These are phyloP conservation scores for Pseudogymnoascus destructans DNA, from an alignment of 2,329 filamentous ascomycete genomes.

Conservation along the genomic window DNA sequence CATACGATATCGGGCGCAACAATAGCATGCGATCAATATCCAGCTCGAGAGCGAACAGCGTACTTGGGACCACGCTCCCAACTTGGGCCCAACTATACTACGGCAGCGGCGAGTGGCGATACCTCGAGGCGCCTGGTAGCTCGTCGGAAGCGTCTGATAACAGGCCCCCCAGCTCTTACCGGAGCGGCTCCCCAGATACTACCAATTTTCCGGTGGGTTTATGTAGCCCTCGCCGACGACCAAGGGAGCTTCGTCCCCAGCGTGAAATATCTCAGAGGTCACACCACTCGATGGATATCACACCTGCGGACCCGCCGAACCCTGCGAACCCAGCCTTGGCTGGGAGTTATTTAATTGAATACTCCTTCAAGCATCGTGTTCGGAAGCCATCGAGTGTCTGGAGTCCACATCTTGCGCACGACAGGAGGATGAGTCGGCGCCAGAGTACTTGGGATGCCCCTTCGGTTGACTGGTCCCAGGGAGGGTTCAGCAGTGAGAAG, in stretches of 20 bases:
- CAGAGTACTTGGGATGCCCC: constrained; percentile 61
- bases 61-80: constrained; percentile 31
- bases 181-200: constrained; percentile 36
- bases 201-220: constrained; percentile 36
- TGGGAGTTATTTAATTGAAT: constrained; percentile 23
- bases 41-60: constrained; percentile 33
- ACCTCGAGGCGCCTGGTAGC: constrained; percentile 29
- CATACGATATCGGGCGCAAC: constrained; percentile 29
- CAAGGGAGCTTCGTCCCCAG: constrained; percentile 27
- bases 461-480: constrained; percentile 51
- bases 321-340: constrained; percentile 17
- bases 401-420: constrained; percentile 59
- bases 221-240: constrained; percentile 34
- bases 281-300: constrained; percentile 33
- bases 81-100: constrained; percentile 53
- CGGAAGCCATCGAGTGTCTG: constrained; percentile 43
- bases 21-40: constrained; percentile 25
- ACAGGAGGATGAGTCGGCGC: constrained; percentile 43
- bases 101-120: constrained; percentile 47
- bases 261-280: constrained; percentile 17
- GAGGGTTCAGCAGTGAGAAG: constrained; percentile 47
- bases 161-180: constrained; percentile 33
- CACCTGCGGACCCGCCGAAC: constrained; percentile 19
- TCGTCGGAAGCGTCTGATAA: constrained; percentile 29
- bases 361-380: constrained; percentile 15